Evolutionary conservation across 2,329 filamentous ascomycete species (phyloP).

Genomic region (Cryphonectria parasitica): DNA sequence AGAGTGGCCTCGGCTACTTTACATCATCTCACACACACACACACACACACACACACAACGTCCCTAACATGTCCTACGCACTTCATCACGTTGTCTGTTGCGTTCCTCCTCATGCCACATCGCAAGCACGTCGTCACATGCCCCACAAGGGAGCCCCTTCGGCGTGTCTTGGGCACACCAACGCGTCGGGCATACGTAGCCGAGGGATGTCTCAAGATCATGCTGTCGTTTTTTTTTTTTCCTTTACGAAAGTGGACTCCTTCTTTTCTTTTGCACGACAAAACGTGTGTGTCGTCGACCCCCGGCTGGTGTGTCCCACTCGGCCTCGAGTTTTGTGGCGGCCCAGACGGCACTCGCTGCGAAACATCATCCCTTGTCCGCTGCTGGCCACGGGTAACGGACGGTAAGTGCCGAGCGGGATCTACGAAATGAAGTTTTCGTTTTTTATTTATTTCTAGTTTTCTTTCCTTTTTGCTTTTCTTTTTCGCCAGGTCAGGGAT

Average conservation of each 20-base stretch:
- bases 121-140: neutral
- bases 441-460: neutral
- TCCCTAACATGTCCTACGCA: neutral
- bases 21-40: neutral
- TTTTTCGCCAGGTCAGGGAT: neutral
- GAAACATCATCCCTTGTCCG: neutral
- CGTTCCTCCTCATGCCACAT: neutral
- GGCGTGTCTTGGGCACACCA: neutral
- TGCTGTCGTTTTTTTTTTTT: neutral
- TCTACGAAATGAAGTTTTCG: neutral
- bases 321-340: neutral
- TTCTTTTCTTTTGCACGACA: neutral
- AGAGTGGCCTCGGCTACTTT: neutral
- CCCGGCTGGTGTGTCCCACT: neutral
- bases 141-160: neutral
- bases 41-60: neutral
- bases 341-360: conserved; percentile 1
- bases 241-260: neutral
- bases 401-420: neutral
- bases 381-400: neutral
- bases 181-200: neutral
- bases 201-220: neutral
- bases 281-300: neutral
- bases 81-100: neutral
- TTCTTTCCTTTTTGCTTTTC: too few species aligned